These are phyloP conservation scores for Lavandula angustifolia DNA, from an alignment of 257 asterid species.

Conservation along the genomic window DNA sequence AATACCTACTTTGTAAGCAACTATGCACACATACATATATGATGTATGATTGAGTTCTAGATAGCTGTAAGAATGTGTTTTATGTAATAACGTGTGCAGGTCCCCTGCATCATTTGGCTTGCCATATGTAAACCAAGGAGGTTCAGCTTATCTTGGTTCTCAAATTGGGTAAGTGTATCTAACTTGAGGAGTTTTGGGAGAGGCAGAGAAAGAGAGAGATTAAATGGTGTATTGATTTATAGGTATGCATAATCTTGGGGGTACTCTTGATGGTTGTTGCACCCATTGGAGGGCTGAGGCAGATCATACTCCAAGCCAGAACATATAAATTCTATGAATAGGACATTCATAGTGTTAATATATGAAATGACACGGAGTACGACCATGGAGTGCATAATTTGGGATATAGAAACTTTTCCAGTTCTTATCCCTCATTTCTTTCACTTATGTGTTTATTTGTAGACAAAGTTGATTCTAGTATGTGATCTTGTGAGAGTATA, in stretches of 20 bases:
- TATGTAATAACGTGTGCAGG: neutral
- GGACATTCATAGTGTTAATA: neutral
- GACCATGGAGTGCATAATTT: no score
- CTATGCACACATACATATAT: no score
- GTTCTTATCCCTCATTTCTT: neutral
- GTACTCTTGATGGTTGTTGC: conserved; percentile 36
- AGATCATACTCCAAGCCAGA: conserved; percentile 41
- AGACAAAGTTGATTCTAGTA: neutral
- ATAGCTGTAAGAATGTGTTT: neutral
- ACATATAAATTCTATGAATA: conserved; percentile 34
- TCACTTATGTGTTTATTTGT: neutral
- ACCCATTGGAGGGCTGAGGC: conserved; percentile 54
- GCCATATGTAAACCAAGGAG: neutral
- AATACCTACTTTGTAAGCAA: conserved; percentile 76
- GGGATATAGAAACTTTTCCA: no score
- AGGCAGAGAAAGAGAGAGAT: neutral
- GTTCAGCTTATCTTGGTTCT: conserved; percentile 41
- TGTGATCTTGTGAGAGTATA: no score
- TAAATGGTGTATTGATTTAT: neutral
- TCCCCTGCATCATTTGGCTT: conserved; percentile 3
- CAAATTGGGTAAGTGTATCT: conserved; percentile 50
- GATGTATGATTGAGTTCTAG: neutral
- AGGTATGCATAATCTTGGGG: conserved; percentile 50
- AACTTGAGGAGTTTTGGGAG: neutral
- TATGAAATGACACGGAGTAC: no score